A percentile compares a stretch with the other conserved stretches of the same genome.
Evolutionary conservation across 2,329 filamentous ascomycete genomes (phyloP).

Genomic region (Colletotrichum caudatum): DNA sequence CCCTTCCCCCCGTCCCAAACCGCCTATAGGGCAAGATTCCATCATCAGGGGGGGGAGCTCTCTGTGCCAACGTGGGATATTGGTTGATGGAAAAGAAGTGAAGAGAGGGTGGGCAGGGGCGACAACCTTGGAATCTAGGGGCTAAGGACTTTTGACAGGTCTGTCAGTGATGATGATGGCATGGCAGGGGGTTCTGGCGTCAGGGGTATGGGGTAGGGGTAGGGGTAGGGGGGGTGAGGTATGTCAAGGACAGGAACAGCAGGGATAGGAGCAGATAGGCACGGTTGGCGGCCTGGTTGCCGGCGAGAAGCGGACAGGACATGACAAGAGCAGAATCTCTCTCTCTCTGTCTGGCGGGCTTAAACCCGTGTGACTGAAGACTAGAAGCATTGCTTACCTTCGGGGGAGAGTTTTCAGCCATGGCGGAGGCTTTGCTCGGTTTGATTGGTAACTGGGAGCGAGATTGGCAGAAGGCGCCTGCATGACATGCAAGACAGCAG

Average conservation of each 20-base stretch:
- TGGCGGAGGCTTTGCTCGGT: background rate
- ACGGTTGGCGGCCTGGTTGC: background rate
- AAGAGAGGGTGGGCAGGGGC: constrained; percentile 19
- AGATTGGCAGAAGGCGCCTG: constrained; percentile 5
- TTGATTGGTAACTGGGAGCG: background rate
- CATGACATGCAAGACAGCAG: constrained; percentile 8
- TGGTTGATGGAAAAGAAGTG: constrained; percentile 2
- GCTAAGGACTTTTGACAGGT: constrained; percentile 3
- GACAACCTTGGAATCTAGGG: constrained; percentile 38
- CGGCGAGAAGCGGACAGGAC: background rate
- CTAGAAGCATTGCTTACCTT: background rate
- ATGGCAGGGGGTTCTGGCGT: constrained; percentile 25
- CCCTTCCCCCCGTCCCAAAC: background rate
- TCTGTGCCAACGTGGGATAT: constrained; percentile 6
- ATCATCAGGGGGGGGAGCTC: constrained; percentile 4
- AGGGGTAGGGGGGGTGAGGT: background rate
- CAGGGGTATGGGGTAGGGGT: constrained; percentile 16
- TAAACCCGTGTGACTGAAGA: constrained; percentile 23
- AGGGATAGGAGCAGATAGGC: constrained; percentile 5
- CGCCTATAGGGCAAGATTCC: constrained; percentile 10
- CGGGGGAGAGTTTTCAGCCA: background rate
- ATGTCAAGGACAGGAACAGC: background rate
- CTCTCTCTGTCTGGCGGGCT: constrained; percentile 7
- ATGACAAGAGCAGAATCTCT: constrained; percentile 11
- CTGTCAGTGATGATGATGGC: constrained; percentile 28